Percentiles rank a stretch among this genome's conserved stretches.
Evolutionary conservation across 352 stramenopile species (phyloP).

Genomic region (Phytophthora sp.): DNA sequence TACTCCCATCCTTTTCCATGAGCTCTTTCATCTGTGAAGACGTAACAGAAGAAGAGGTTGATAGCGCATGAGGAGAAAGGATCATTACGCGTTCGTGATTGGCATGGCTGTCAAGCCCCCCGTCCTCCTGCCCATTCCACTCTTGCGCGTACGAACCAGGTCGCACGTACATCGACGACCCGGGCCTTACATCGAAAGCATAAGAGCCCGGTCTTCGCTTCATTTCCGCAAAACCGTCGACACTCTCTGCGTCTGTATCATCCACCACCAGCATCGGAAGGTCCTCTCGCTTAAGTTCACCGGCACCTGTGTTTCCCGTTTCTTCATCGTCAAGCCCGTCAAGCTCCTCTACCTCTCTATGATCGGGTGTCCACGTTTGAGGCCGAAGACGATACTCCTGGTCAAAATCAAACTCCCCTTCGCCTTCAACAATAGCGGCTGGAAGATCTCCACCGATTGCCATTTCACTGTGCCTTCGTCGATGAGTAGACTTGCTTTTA

Average conservation of each 20-base stretch:
- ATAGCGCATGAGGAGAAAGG: conserved; percentile 36
- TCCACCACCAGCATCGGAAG: conserved; percentile 43
- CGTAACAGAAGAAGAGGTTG: conserved; percentile 40
- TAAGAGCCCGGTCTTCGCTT: conserved; percentile 24
- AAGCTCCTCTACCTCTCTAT: conserved; percentile 33
- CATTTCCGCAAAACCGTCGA: conserved; percentile 37
- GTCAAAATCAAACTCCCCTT: conserved; percentile 3
- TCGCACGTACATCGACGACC: conserved; percentile 21
- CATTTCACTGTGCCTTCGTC: conserved; percentile 30
- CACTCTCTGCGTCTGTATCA: conserved; percentile 39
- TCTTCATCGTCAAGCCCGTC: conserved; percentile 30
- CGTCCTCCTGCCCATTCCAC: conserved; percentile 29
- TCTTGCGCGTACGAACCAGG: conserved; percentile 32
- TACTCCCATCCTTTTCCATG: conserved; percentile 34
- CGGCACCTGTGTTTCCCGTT: too few relatives aligned
- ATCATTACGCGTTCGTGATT: conserved; percentile 34
- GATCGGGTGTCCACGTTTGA: conserved; percentile 33
- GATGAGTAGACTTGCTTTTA: conserved; percentile 34
- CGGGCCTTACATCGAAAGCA: conserved; percentile 17
- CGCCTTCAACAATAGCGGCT: not conserved
- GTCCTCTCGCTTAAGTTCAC: too few relatives aligned
- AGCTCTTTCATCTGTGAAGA: conserved; percentile 39
- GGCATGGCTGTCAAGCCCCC: conserved; percentile 20
- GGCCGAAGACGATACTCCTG: conserved; percentile 13
- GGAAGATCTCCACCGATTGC: conserved; percentile 2